A percentile compares a stretch with the other conserved stretches of the same genome.
These are phyloP conservation scores for Amanita rimosa DNA, from an alignment of 768 basidiomycete genomes.

Conservation along the genomic window DNA sequence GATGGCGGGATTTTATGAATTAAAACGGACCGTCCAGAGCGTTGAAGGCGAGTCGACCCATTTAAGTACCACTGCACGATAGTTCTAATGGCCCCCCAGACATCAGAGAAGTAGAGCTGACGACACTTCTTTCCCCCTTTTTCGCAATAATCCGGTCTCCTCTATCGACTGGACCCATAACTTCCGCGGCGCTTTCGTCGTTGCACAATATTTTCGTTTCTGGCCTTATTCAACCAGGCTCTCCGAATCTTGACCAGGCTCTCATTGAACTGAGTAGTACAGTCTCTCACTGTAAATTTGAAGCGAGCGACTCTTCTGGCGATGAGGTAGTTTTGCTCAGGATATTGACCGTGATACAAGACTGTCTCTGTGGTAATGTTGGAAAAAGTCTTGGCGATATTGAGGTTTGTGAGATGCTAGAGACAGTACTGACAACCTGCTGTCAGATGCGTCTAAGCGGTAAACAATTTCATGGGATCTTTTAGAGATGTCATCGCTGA, in stretches of 20 bases:
- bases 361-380: constrained; percentile 63
- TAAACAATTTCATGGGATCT: constrained; percentile 27
- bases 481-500: not conserved
- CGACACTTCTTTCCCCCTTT: constrained; percentile 73
- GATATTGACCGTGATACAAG: constrained; percentile 83
- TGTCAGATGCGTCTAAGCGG: constrained; percentile 96
- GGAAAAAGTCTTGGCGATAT: constrained; percentile 77
- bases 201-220: constrained; percentile 83
- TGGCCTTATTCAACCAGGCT: constrained; percentile 51
- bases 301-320: constrained; percentile 93
- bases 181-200: constrained; percentile 83
- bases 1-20: constrained; percentile 81
- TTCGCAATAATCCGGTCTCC: constrained; percentile 90
- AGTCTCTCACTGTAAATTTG: constrained; percentile 94
- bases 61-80: not conserved
- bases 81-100: constrained; percentile 30
- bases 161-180: constrained; percentile 93
- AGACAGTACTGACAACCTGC: constrained; percentile 93
- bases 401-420: constrained; percentile 96
- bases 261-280: constrained; percentile 80
- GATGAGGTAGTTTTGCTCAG: constrained; percentile 93
- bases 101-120: constrained; percentile 42
- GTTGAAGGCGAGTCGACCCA: constrained; percentile 40
- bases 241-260: constrained; percentile 48
- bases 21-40: constrained; percentile 65